phyloP scores from a whole-genome alignment of 2,329 filamentous ascomycete species.

The Colletotrichum sp. region DNA sequence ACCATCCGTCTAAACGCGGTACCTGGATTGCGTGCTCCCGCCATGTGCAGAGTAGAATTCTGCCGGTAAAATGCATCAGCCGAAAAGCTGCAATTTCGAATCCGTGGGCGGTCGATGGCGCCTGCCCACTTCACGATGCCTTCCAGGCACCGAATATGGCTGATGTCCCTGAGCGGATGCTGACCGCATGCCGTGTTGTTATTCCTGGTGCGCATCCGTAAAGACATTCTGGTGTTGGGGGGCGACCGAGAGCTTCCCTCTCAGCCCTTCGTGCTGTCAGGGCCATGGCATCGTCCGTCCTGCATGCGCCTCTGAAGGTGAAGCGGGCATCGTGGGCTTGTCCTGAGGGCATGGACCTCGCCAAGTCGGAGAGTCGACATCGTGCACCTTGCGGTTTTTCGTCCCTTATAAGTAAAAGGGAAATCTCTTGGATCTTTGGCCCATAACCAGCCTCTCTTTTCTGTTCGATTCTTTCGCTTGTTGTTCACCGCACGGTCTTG shows the following conservation, averaged over 20 bases:
- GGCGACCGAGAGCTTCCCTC: background rate
- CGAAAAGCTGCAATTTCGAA: background rate
- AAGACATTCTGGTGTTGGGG: background rate
- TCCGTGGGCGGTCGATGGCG: background rate
- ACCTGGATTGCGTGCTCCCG: background rate
- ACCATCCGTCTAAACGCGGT: background rate
- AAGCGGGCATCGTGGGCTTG: background rate
- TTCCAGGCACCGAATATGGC: background rate
- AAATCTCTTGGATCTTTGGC: background rate
- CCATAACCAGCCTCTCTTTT: background rate
- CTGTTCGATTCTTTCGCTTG: background rate
- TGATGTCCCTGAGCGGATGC: background rate
- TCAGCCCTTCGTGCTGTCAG: background rate
- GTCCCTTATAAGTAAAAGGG: background rate
- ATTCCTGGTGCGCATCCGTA: background rate
- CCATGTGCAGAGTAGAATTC: background rate
- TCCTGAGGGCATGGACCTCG: background rate
- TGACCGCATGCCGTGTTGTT: background rate
- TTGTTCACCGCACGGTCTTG: background rate
- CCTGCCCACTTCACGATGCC: background rate
- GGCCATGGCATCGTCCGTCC: background rate
- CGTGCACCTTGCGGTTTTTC: background rate
- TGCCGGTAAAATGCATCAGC: background rate
- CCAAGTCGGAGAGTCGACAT: background rate
- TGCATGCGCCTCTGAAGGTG: background rate